Percentiles rank a stretch among this genome's conserved stretches.
Evolutionary conservation across 768 basidiomycete genomes (phyloP).

Genomic region (Xerocomus spinulosus): DNA sequence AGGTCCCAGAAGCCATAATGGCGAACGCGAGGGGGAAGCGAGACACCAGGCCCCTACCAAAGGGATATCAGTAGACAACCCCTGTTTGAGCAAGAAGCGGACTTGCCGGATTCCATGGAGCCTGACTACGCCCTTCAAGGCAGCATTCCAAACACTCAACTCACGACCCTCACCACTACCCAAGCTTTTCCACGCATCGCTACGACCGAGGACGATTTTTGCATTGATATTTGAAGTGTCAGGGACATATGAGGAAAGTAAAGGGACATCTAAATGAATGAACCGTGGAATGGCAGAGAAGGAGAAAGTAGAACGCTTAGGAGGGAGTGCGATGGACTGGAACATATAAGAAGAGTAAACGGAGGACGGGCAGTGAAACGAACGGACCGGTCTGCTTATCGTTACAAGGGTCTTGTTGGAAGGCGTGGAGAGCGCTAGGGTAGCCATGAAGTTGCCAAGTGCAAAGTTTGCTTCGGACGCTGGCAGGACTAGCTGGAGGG

Average conservation of each 20-base stretch:
- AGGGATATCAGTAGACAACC: neutral
- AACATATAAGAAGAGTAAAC: slow-evolving; percentile 8
- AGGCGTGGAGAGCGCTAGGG: slow-evolving; percentile 52
- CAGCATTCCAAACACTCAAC: slow-evolving; percentile 60
- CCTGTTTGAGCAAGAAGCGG: neutral
- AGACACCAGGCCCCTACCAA: slow-evolving; percentile 57
- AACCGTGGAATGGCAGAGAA: slow-evolving; percentile 39
- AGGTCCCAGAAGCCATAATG: slow-evolving; percentile 40
- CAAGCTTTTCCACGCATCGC: slow-evolving; percentile 65
- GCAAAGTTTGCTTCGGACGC: slow-evolving; percentile 60
- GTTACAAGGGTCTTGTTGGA: slow-evolving; percentile 60
- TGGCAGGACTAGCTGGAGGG: slow-evolving; percentile 62
- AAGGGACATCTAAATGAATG: slow-evolving; percentile 47
- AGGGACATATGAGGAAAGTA: slow-evolving; percentile 53
- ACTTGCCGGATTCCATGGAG: slow-evolving; percentile 68
- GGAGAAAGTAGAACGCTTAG: slow-evolving; percentile 27
- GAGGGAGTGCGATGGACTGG: slow-evolving; percentile 58
- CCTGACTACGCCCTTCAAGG: slow-evolving; percentile 55
- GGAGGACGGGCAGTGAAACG: neutral
- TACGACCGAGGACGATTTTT: slow-evolving; percentile 67
- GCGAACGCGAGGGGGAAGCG: slow-evolving; percentile 63
- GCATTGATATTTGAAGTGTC: slow-evolving; percentile 48
- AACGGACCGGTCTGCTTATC: slow-evolving; percentile 63
- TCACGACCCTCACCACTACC: slow-evolving; percentile 72
- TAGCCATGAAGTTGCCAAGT: slow-evolving; percentile 84